These are phyloP conservation scores for Phytophthora cryptogea DNA, from an alignment of 352 stramenopile genomes.

Conservation along the genomic window DNA sequence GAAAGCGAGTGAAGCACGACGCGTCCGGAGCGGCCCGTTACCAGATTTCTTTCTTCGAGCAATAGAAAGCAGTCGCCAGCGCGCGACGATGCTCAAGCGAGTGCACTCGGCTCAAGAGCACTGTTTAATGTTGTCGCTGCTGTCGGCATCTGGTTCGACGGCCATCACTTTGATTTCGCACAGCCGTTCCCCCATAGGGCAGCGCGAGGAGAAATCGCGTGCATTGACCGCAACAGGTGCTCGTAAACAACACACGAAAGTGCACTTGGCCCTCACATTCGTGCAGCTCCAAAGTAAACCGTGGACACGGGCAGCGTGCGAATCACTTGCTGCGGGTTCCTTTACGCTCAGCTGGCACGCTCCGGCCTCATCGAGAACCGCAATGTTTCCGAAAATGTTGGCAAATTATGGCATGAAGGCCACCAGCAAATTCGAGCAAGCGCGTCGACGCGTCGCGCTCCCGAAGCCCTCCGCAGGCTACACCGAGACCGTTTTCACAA, in stretches of 20 bases:
- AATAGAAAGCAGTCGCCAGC: background rate
- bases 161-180: background rate
- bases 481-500: background rate
- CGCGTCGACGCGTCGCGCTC: slow-evolving; percentile 1
- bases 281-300: too few species aligned
- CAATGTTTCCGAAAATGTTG: background rate
- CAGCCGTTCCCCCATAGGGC: slow-evolving; percentile 11
- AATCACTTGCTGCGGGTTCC: too few species aligned
- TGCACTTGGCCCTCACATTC: background rate
- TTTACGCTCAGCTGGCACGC: background rate
- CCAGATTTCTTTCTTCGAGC: too few species aligned
- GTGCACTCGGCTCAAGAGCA: background rate
- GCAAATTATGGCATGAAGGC: background rate
- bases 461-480: slow-evolving; percentile 13
- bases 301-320: too few species aligned
- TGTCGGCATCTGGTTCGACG: background rate
- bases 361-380: background rate
- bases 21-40: too few species aligned
- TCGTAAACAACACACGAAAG: slow-evolving; percentile 22
- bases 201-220: slow-evolving; percentile 5
- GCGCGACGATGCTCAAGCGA: background rate
- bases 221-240: background rate
- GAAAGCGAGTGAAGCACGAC: too few species aligned
- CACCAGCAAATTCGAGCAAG: too few species aligned
- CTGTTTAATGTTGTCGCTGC: background rate